Base-by-base conservation (phyloP, 2,329 filamentous ascomycete genomes). In the Ampelomyces quisqualis region DNA sequence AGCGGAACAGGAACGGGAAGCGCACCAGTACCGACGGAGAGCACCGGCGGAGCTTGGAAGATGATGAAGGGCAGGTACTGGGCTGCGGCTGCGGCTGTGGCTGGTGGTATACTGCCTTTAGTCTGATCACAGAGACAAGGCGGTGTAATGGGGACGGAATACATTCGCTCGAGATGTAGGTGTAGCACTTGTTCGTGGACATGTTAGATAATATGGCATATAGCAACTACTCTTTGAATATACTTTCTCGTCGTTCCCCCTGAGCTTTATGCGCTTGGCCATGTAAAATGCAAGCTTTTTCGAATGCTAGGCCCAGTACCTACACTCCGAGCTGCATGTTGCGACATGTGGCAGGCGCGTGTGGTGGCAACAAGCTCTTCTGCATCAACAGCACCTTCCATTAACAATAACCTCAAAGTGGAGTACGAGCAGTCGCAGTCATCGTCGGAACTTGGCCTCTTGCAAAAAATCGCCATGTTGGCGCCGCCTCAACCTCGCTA, bases 1-100 rank as follows among this genome's bases (percentile, higher is more conserved):
- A 48, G 29, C 15, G 33, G 38, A 8, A 48, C 46, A 5, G 47
- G 36, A 8, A 48, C 46, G 4, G 47, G 36, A 26, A 39, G 33
- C 18, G 33, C 34, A 4, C 44, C 51, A 6, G 28, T 36, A 14
- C 40, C 51, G n/a, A 47, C 33, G 13, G 20, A 22, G 2, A 46
- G 33, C 11, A 33, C 34, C 3, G 35, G 27, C 17, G 30, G 18
- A 11, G 42, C 36, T 17, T 40, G 23, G 41, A 22, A 28, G 14
- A 32, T 40, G 7, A 30, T 28, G 13, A 37, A 29, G 33, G 34
- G 40, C 4, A 20, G 40, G 15, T 51, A 48, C 35, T 46, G 40
- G 49, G 33, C 33, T 29, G 43, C 38, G 1, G 40, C 34, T 17
- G 44, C 36, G 1, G 40, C 49, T 11, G 23, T 39, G 7, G 40